phyloP scores from a whole-genome alignment of 805 yeast species.

The Hermanozyma aechmeae region DNA sequence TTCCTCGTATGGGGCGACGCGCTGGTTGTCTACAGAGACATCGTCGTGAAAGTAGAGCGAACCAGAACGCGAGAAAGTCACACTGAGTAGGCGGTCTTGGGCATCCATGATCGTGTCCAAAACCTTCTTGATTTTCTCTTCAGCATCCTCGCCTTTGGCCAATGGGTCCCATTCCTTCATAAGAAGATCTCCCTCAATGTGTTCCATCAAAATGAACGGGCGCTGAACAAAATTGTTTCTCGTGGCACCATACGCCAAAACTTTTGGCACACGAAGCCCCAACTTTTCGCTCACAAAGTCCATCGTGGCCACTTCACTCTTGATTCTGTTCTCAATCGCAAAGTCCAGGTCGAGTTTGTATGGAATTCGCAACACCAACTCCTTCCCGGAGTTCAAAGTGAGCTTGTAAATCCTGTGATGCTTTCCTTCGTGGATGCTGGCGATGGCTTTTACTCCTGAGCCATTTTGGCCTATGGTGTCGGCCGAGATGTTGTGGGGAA shows the following conservation, averaged over 20 bases:
- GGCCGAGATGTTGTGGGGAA: conserved; percentile 40
- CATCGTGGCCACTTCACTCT: conserved; percentile 89
- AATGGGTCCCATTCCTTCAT: conserved; percentile 92
- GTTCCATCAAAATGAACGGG: conserved; percentile 79
- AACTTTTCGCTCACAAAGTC: conserved; percentile 67
- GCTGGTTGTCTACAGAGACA: conserved; percentile 36
- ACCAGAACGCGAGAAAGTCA: conserved; percentile 67
- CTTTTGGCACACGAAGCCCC: conserved; percentile 64
- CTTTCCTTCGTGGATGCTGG: conserved; percentile 88
- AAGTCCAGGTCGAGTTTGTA: conserved; percentile 64
- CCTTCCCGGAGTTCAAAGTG: conserved; percentile 49
- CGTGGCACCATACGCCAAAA: conserved; percentile 56
- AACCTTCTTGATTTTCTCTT: conserved; percentile 45
- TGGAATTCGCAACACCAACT: conserved; percentile 76
- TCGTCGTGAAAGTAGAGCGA: conserved; percentile 75
- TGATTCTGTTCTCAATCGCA: conserved; percentile 57
- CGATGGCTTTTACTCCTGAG: conserved; percentile 52
- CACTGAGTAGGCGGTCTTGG: conserved; percentile 42
- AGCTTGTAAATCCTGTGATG: conserved; percentile 83
- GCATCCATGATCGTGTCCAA: conserved; percentile 68
- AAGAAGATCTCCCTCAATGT: conserved; percentile 65
- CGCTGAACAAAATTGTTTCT: conserved; percentile 53
- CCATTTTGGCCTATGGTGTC: conserved; percentile 34
- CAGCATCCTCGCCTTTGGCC: conserved; percentile 40
- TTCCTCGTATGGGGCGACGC: conserved; percentile 50